phyloP scores from a whole-genome alignment of 805 yeast species.

The Huiozyma naganishii region DNA sequence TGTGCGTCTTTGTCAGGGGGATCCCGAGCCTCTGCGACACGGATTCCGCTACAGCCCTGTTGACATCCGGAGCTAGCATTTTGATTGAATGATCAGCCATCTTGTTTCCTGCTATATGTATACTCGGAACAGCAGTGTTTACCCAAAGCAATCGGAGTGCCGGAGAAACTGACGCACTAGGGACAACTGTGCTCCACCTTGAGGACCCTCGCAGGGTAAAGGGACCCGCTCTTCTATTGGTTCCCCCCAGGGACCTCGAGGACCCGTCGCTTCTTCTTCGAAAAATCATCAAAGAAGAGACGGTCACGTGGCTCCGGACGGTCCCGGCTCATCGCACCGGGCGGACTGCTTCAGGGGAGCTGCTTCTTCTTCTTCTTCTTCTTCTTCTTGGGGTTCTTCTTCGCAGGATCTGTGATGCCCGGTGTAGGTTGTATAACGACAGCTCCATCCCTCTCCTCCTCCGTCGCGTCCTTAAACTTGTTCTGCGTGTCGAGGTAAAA shows the following conservation, averaged over 20 bases:
- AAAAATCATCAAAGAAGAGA: background rate
- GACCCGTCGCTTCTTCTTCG: too few relatives aligned
- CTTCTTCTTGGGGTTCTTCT: conserved; percentile 8
- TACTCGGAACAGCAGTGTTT: background rate
- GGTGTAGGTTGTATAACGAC: conserved; percentile 33
- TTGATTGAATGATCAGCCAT: conserved; percentile 70
- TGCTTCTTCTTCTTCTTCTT: conserved; percentile 9
- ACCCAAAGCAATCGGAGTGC: too few relatives aligned
- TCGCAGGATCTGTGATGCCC: background rate
- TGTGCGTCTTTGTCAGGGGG: conserved; percentile 47
- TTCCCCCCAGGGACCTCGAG: too few relatives aligned
- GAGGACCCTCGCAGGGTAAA: background rate
- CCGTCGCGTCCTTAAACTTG: conserved; percentile 58
- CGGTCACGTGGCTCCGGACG: background rate
- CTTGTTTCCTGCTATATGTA: background rate
- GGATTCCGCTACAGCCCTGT: conserved; percentile 56
- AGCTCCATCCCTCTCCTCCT: conserved; percentile 64
- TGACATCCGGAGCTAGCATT: conserved; percentile 55
- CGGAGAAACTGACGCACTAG: too few relatives aligned
- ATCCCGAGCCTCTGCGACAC: conserved; percentile 55
- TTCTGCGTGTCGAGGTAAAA: conserved; percentile 64
- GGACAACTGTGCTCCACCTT: background rate
- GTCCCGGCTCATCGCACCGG: background rate
- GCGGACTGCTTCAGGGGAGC: background rate
- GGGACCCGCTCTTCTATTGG: background rate